Conservation (phyloP, 805 yeast genomes). For the Blastobotrys americana region DNA sequence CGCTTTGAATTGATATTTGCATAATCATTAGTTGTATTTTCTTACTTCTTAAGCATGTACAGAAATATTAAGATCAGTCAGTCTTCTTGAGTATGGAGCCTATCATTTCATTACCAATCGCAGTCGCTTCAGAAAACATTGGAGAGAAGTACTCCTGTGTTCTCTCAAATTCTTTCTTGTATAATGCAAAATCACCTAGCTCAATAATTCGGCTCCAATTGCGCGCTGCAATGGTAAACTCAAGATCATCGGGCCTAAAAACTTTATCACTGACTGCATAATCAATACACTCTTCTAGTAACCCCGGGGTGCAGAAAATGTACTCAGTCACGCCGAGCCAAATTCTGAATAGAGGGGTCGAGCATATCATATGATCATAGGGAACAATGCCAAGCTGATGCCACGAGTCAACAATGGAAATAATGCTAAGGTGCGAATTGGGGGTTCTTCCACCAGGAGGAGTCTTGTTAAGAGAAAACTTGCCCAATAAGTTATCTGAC, state of each 20-base stretch:
- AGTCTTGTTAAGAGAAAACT: slow-evolving; percentile 65
- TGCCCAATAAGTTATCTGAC: slow-evolving; percentile 74
- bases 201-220: slow-evolving; percentile 78
- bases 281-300: slow-evolving; percentile 71
- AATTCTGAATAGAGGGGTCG: slow-evolving; percentile 88
- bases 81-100: slow-evolving; percentile 52
- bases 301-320: slow-evolving; percentile 73
- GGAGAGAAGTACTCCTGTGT: slow-evolving; percentile 81
- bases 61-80: not conserved
- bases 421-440: slow-evolving; percentile 80
- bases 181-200: slow-evolving; percentile 65
- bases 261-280: slow-evolving; percentile 60
- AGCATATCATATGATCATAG: slow-evolving; percentile 93
- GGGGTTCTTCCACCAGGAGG: slow-evolving; percentile 58
- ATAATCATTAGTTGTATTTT: not conserved
- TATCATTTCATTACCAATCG: slow-evolving; percentile 90
- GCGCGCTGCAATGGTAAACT: slow-evolving; percentile 86
- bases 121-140: slow-evolving; percentile 82
- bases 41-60: not conserved
- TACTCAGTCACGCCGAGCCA: slow-evolving; percentile 93
- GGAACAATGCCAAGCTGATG: slow-evolving; percentile 76
- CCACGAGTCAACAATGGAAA: slow-evolving; percentile 96
- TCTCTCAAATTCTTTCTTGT: slow-evolving; percentile 62
- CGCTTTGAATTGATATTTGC: not conserved
- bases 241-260: slow-evolving; percentile 84